Conservation (phyloP, 306 rosid genomes). For the Astragalus glycyphyllos region DNA sequence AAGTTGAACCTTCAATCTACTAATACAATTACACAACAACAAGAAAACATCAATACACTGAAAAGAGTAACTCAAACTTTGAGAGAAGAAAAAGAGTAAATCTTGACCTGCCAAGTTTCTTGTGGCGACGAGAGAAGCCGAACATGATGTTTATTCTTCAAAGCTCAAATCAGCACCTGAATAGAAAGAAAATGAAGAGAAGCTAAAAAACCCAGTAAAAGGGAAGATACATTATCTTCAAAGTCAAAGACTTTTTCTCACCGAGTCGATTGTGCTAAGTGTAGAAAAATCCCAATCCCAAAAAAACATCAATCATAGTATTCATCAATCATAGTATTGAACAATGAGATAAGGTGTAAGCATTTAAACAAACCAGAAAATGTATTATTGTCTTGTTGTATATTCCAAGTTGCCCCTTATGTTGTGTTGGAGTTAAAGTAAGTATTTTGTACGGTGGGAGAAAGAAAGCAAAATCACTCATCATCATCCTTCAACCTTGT, state of each 20-base stretch:
- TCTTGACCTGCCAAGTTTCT: conserved; percentile 81
- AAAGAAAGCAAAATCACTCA: too few relatives aligned
- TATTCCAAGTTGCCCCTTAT: too few relatives aligned
- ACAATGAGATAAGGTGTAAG: too few relatives aligned
- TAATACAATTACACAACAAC: conserved; percentile 41
- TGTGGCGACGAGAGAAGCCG: conserved; percentile 87
- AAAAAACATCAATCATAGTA: too few relatives aligned
- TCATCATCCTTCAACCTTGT: too few relatives aligned
- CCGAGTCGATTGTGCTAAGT: too few relatives aligned
- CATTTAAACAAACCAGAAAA: too few relatives aligned
- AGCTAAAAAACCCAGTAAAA: conserved; percentile 22
- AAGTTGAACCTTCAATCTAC: conserved; percentile 84
- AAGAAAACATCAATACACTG: neutral
- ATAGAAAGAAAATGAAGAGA: conserved; percentile 23
- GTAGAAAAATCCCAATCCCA: too few relatives aligned
- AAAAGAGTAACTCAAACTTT: neutral
- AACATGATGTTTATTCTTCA: conserved; percentile 60
- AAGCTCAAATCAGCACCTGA: conserved; percentile 25
- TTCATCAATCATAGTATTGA: too few relatives aligned
- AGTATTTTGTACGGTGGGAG: too few relatives aligned
- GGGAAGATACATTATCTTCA: conserved; percentile 35
- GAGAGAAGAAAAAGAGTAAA: neutral
- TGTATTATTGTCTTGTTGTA: too few relatives aligned
- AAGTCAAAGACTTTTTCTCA: conserved; percentile 11
- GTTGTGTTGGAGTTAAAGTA: too few relatives aligned